A percentile compares a stretch with the other conserved stretches of the same genome.
These are phyloP conservation scores for Coriaria nepalensis DNA, from an alignment of 306 rosid genomes.

Conservation along the genomic window DNA sequence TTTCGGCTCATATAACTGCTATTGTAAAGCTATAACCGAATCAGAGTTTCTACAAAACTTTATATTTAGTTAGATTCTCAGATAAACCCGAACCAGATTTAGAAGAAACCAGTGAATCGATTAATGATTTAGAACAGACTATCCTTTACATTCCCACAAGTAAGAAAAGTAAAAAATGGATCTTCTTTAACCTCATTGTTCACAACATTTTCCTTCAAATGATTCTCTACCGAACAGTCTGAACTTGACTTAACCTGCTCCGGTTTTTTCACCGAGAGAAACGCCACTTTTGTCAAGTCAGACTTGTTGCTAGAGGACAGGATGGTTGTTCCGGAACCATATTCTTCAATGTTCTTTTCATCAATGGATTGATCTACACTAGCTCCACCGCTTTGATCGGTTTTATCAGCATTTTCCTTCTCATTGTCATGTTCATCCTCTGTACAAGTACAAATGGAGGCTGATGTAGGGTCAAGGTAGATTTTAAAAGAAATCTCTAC, in stretches of 20 bases:
- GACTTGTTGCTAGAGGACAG: conserved; percentile 9
- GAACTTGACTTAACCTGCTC: conserved; percentile 5
- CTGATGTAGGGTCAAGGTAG: no score
- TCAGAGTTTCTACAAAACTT: no score
- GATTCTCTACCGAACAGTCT: conserved; percentile 5
- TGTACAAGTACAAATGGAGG: conserved; percentile 5
- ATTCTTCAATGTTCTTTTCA: conserved; percentile 14
- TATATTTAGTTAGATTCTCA: no score
- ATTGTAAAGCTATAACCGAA: no score
- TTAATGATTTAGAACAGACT: conserved; percentile 29
- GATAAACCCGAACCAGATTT: no score
- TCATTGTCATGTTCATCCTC: conserved; percentile 23
- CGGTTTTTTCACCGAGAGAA: conserved; percentile 42
- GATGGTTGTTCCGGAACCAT: conserved; percentile 1
- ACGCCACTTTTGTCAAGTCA: conserved; percentile 43
- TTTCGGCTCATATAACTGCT: no score
- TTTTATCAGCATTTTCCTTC: no score
- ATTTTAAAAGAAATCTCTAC: not conserved
- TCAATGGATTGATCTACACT: conserved; percentile 6
- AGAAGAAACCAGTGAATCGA: not conserved
- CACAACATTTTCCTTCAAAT: conserved; percentile 17
- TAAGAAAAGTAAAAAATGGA: conserved; percentile 36
- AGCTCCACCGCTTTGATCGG: not conserved
- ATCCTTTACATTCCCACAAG: conserved; percentile 24
- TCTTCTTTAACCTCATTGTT: conserved; percentile 16